Evolutionary conservation across 345 rosid species (phyloP), one percentile per base, ranked within the genome.

Genomic region (Leavenworthia alabamica): DNA sequence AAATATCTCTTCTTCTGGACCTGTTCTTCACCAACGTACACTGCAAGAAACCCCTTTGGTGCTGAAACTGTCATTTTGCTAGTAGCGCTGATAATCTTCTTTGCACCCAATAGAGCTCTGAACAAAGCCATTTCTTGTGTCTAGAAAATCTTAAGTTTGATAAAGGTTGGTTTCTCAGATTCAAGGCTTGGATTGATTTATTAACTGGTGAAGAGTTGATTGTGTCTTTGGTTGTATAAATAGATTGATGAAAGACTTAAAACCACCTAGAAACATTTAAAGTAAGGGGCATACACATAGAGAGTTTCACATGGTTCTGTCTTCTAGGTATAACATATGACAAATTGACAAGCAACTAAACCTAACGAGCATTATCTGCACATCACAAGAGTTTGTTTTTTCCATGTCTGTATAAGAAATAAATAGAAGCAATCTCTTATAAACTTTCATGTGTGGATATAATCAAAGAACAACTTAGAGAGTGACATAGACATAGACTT

Each of bases 41-140:
- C 82, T 0, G 72, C 82, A 32, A 79, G 44, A 52, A 72, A 67
- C n/a, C 81, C 83, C 22, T 74, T 79, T 1, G 71, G 80, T 2
- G 45, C 55, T 1, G 72, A 52, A 6, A 5, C 15, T 43, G 23
- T 4, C 24, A 31, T 23, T 51, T 52, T 60, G 39, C 26, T 52
- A 7, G 69, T 43, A 5, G 33, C 72, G 32, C 64, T 75, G 1
- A 68, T 23, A 9, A 56, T 39, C 19, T 32, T 67, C 52, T 49
- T 58, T 28, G 36, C 50, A 53, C 60, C 46, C 23, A 69, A 52
- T 0, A 62, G 14, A 41, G 47, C 8, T 48, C 58, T 67, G 2
- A 48, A 13, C 4, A 48, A 48, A 57, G 50, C 58, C 72, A 67
- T 58, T 20, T 56, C 32, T 40, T 56, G 26, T 36, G 27, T 26